Evolutionary conservation across 148 eudicot genomes (phyloP).

Genomic region (Amaranthus cruentus): DNA sequence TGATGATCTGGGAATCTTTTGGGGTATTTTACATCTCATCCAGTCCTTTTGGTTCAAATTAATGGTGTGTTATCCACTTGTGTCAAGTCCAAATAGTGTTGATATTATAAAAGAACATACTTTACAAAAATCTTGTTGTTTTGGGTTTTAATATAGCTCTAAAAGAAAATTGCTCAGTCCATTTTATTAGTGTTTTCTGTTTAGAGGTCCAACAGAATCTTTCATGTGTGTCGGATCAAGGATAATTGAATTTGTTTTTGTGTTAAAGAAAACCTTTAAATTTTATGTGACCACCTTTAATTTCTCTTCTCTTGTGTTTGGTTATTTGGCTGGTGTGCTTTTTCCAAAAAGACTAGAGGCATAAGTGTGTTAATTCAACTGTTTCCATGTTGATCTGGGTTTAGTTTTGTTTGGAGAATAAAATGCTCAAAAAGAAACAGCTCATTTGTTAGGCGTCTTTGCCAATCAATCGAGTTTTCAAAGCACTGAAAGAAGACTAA

Average conservation of each 20-base stretch:
- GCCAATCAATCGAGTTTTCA: neutral
- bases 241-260: too few relatives aligned
- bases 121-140: neutral
- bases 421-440: neutral
- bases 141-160: too few relatives aligned
- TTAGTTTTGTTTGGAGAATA: neutral
- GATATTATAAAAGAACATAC: neutral
- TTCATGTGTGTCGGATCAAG: too few relatives aligned
- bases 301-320: too few relatives aligned
- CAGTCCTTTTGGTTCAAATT: constrained; percentile 2
- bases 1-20: constrained; percentile 99
- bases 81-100: neutral
- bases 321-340: neutral
- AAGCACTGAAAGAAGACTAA: neutral
- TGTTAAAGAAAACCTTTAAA: too few relatives aligned
- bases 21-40: constrained; percentile 64
- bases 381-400: neutral
- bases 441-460: neutral
- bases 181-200: neutral
- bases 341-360: too few relatives aligned
- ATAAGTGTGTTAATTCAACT: neutral
- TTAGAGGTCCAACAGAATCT: neutral
- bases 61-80: neutral
- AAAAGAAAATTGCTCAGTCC: neutral
- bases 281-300: too few relatives aligned